phyloP scores from a whole-genome alignment of 164 flowering plant species.

The Magnolia changhungtana region DNA sequence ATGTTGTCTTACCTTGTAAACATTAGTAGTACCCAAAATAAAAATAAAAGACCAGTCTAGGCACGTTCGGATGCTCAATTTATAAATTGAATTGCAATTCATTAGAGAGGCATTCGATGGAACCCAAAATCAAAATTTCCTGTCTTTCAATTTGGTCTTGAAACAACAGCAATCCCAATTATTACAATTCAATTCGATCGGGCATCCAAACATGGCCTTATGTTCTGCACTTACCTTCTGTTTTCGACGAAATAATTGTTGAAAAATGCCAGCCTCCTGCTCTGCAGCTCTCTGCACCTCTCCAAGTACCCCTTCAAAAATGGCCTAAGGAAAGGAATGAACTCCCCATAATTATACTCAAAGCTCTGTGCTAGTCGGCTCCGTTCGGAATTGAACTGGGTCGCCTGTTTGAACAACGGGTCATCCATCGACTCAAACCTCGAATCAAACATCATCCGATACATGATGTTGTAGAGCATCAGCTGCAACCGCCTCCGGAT shows the following conservation, averaged over 20 bases:
- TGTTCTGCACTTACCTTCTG: conserved; percentile 36
- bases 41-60: too few species aligned
- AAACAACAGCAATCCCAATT: too few species aligned
- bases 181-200: too few species aligned
- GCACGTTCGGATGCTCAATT: too few species aligned
- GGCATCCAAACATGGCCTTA: too few species aligned
- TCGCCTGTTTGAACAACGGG: conserved; percentile 47
- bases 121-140: too few species aligned
- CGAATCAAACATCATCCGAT: conserved; percentile 66
- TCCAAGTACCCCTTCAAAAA: conserved; percentile 59
- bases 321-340: conserved; percentile 67
- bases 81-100: too few species aligned
- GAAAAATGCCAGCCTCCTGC: conserved; percentile 50
- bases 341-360: conserved; percentile 75
- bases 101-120: too few species aligned
- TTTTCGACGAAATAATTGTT: conserved; percentile 47
- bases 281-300: conserved; percentile 55
- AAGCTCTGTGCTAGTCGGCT: conserved; percentile 75
- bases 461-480: conserved; percentile 72
- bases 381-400: conserved; percentile 52
- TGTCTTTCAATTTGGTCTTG: too few species aligned
- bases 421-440: conserved; percentile 54
- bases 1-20: too few species aligned
- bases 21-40: too few species aligned
- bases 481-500: conserved; percentile 55